Percentiles rank a stretch among this genome's conserved stretches.
Evolutionary conservation across 352 stramenopile species (phyloP).

Genomic region (Pythium myriotylum): DNA sequence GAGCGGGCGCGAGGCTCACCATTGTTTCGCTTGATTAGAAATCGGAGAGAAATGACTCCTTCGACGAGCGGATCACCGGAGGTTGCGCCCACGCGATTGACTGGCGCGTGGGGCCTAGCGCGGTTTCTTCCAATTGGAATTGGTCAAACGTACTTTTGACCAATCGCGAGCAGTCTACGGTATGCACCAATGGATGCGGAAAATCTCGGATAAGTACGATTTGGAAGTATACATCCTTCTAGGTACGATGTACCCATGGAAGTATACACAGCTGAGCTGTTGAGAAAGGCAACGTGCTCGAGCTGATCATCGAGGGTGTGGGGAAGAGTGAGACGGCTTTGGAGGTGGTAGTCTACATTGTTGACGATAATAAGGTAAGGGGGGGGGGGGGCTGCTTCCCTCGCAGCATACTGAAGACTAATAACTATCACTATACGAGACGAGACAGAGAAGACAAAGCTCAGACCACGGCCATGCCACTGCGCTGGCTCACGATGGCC

Average conservation of each 20-base stretch:
- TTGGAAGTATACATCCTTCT: background rate
- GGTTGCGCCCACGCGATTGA: slow-evolving; percentile 36
- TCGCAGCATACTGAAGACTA: too few species aligned
- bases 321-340: background rate
- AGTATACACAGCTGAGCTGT: too few species aligned
- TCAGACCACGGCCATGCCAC: slow-evolving; percentile 18
- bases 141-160: background rate
- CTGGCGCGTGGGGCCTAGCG: slow-evolving; percentile 24
- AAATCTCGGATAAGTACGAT: slow-evolving; percentile 15
- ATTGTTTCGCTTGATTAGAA: slow-evolving; percentile 57
- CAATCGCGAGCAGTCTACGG: slow-evolving; percentile 9
- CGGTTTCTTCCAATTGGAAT: slow-evolving; percentile 16
- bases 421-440: too few species aligned
- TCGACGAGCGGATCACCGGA: background rate
- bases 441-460: background rate
- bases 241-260: slow-evolving; percentile 15
- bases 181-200: slow-evolving; percentile 16
- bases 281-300: too few species aligned
- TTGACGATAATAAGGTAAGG: too few species aligned
- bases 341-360: too few species aligned
- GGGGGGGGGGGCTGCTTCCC: too few species aligned
- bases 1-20: slow-evolving; percentile 37
- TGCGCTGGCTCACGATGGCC: slow-evolving; percentile 20
- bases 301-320: too few species aligned
- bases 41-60: slow-evolving; percentile 34